Base-by-base conservation (phyloP, 2,329 filamentous ascomycete genomes). In the Alternaria hordeiaustralica region DNA sequence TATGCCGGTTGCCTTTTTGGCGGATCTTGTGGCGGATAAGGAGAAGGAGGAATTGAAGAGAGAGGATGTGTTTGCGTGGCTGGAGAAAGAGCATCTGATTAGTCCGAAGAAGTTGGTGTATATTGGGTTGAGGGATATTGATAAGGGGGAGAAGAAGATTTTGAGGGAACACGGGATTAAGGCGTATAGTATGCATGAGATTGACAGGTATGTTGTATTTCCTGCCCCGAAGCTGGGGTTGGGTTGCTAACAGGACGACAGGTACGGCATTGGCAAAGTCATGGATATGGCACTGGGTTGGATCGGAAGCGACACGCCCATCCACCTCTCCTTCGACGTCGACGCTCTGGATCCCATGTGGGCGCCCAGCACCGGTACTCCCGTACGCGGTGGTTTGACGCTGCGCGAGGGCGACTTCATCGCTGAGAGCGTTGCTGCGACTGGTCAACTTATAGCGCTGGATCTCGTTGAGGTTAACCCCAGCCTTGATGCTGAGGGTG, bases 261-360 rank as follows among this genome's bases (percentile, higher is more conserved):
- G 93, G 58, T 87, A 98, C 78, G 96, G 96, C 50, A 99, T 99
- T 75, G 96, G 96, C 59, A 91, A 91, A 69, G 93, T 99, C 68
- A 94, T 99, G 84, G 96, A 98, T 76, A 97, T 97, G 95, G 95
- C 95, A n/a, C 87, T 99, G 57, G 95, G 91, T 30, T 94, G 97
- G 84, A 97, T 98, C 70, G 96, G 96, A 72, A 88, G 85, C 75
- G 96, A 98, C 79, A 97, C 94, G 0, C 96, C 96, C 45, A 97
- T 99, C 77, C 96, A 99, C 81, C 88, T 99, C 63, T 97, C 93
- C 41, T 98, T 99, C 75, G 96, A 99, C 79, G 93, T 99, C 71
- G 96, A 99, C 80, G 96, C 94, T 23, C 87, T 98, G 64, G 96
- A 99, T 80, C 96, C 96, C 26, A 91, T 94, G 87, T 97, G 93